These are phyloP conservation scores for Candida awuae DNA, from an alignment of 805 yeast genomes.

Conservation along the genomic window DNA sequence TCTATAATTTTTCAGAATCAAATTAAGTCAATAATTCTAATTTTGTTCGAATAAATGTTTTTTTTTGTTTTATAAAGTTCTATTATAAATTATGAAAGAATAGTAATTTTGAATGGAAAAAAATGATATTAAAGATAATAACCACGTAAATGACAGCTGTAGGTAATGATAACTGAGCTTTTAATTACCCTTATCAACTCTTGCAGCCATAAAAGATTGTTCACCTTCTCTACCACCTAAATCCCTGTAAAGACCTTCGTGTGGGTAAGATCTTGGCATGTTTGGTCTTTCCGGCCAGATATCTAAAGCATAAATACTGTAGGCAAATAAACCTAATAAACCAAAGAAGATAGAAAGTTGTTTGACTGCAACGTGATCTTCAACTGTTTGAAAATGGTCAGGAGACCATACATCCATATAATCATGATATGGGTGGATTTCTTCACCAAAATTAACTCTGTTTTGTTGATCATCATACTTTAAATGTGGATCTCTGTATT, in stretches of 20 bases:
- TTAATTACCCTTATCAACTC: constrained; percentile 30
- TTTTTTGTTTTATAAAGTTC: background rate
- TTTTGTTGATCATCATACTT: constrained; percentile 75
- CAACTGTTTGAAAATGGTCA: constrained; percentile 55
- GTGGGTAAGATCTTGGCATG: constrained; percentile 67
- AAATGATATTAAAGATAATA: too few relatives aligned
- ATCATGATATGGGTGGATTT: constrained; percentile 65
- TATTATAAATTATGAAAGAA: background rate
- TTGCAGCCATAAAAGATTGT: constrained; percentile 36
- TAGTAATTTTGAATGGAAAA: background rate
- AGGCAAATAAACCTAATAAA: constrained; percentile 33
- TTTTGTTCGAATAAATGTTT: too few relatives aligned
- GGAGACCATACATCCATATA: constrained; percentile 82
- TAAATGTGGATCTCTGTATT: constrained; percentile 59
- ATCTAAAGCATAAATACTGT: constrained; percentile 42
- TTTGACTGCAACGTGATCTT: constrained; percentile 52
- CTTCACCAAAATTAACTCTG: constrained; percentile 70
- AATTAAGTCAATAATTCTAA: too few relatives aligned
- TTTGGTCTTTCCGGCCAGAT: constrained; percentile 62
- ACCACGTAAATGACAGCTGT: too few relatives aligned
- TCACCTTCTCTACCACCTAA: constrained; percentile 55
- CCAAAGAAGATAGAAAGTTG: constrained; percentile 53
- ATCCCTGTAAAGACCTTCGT: constrained; percentile 65
- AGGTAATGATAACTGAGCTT: too few relatives aligned
- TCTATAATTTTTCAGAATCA: too few relatives aligned